Base-by-base conservation (phyloP, 1,284 basidiomycete species). In the Fomitopsis betulina region DNA sequence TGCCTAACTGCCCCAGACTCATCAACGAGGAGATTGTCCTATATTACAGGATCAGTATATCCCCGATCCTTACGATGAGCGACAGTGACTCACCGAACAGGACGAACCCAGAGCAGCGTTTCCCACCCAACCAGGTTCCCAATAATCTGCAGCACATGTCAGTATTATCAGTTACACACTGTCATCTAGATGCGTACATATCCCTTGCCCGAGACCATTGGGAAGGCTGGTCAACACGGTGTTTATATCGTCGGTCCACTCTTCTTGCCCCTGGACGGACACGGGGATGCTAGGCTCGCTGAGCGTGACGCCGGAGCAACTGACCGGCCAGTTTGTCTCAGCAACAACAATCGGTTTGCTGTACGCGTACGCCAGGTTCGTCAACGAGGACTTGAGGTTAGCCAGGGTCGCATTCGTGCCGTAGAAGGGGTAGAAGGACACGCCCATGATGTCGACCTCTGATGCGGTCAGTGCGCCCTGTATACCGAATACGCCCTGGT, bases 381-480 rank as follows among this genome's bases (percentile, higher is more conserved):
- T 78, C 62, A 87, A 70, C 47, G 79, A 82, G 5, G 79, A 76
- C 60, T 79, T 69, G 50, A 87, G 74, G 7, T 75, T 76, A 39
- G 68, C 65, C 27, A 80, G 70, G 3, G 83, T 86, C 12, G 85
- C 85, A n/a, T 75, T 74, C 7, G 82, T 76, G 42, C 77, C 78
- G 63, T 86, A 86, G 73, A 85, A 86, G 0, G 84, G 84, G 64
- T 86, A 86, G 72, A 84, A 84, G 3, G 82, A 85, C 67, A 86
- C 83, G 21, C 82, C 84, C 66, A 86, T 76, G 59, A 84, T 73
- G 65, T 86, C 84, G 55, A 86, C 72, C 60, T 86, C 81, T 32
- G 70, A 67, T 0, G 75, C 70, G 4, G 78, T 67, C 53, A 86
- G 72, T 61, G 82, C 74, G 8, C 84, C 85, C 1, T 73, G 70